Evolutionary conservation across 805 yeast species (phyloP), one percentile per base, ranked within the genome.

Genomic region (Jamesozyma lodderae): DNA sequence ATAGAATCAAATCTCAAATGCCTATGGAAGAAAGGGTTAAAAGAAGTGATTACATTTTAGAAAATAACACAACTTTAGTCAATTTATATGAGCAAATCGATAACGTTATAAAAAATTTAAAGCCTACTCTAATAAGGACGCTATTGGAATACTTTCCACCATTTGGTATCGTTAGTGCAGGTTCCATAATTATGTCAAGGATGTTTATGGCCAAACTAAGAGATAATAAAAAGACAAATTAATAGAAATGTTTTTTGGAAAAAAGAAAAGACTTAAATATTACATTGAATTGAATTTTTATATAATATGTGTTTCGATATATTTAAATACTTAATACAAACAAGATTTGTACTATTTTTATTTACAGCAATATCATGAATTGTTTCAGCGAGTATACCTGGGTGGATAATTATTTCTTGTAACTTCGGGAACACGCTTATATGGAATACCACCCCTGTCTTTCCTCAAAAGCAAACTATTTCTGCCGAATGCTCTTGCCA

Each of bases 1-100:
- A 79, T 41, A 68, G 97, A 40, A 82, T 92, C 21, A 66, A 66
- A 6, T 73, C 85, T 35, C 99, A 92, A 57, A 77, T 87, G 81
- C 55, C 79, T 2, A 70, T 72, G 35, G 71, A 66, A 10, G 75
- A 68, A 31, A 77, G 85, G 46, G 67, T 71, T 16, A 51, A 52
- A 16, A 64, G 69, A 36, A 77, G 94, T 1, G 95, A 86, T 48
- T 60, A 68, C 27, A 74, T 83, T 2, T 59, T 94, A 13, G 74
- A 78, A 19, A 94, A 92, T 50, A 69, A 74, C 41, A 60, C 64
- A 10, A 54, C 67, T 6, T 24, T 72, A 1, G 69, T 66, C 1
- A 64, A 66, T 2, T 60, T 81, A 14, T 59, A 68, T 26, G 57
- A 44, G 0, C 60, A 67, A 39, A 49, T 81, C 0, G 75, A 72